phyloP scores from a whole-genome alignment of 495 filamentous ascomycete genomes.

The Trichoderma reesei region DNA sequence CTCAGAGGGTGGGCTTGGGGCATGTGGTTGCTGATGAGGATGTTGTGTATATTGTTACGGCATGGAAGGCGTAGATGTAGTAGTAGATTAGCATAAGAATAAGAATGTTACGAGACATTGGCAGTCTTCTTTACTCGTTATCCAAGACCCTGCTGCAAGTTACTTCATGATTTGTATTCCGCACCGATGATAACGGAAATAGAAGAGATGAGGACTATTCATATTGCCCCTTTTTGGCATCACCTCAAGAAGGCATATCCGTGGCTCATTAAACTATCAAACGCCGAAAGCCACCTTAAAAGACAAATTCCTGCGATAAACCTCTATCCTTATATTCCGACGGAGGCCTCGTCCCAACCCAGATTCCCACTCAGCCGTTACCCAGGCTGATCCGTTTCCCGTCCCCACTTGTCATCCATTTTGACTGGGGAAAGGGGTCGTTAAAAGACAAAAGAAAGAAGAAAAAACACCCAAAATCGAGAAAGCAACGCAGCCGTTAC shows the following conservation, averaged over 20 bases:
- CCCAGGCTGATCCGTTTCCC: not conserved
- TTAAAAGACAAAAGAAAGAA: not conserved
- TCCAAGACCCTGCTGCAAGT: no score
- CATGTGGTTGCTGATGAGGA: constrained; percentile 92
- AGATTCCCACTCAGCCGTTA: not conserved
- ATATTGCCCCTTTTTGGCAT: not conserved
- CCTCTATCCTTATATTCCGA: not conserved
- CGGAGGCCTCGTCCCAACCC: not conserved
- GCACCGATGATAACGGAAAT: not conserved
- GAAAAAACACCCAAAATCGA: not conserved
- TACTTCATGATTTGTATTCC: not conserved
- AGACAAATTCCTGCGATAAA: not conserved
- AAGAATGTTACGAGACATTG: not conserved
- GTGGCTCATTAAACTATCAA: not conserved
- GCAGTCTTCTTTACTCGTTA: not conserved
- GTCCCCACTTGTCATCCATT: not conserved
- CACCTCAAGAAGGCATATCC: not conserved
- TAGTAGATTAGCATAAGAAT: not conserved
- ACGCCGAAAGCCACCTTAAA: not conserved
- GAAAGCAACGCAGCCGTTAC: no score
- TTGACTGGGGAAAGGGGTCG: not conserved
- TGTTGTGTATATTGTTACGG: constrained; percentile 92
- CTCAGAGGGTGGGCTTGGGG: constrained; percentile 81
- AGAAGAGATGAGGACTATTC: not conserved
- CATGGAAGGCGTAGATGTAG: constrained; percentile 44